Base-by-base conservation (phyloP, 2,329 filamentous ascomycete genomes). In the Ascochyta fabae region DNA sequence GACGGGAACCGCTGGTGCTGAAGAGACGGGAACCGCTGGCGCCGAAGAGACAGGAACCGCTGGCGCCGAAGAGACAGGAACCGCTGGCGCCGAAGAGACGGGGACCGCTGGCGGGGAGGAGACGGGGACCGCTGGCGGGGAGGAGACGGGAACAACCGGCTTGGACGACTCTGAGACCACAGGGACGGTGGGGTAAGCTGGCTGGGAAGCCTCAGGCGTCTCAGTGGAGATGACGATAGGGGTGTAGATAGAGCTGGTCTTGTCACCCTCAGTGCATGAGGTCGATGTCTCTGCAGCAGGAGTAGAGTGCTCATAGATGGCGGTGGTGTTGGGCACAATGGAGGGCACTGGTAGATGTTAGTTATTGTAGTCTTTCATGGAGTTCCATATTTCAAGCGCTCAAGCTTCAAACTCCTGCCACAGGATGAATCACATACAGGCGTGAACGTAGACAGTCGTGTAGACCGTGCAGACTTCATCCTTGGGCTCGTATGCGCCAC, bases 381-480 rank as follows among this genome's bases (percentile, higher is more conserved):
- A 27, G 2, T 33, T 6, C 12, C 1, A 13, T 33, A 1, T n/a
- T 43, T 24, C 23, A 5, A 15, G 29, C 3, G 10, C 19, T 15
- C 24, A 16, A 31, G 13, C 13, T 6, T 15, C 13, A 26, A 42
- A 9, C n/a, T 29, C 35, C 16, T 33, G 15, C 15, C 26, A 6
- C 19, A 8, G 19, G 24, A 45, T 43, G 6, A 44, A 33, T 45
- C 19, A 79, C 79, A 66, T 71, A 90, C 88, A 79, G 40, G 65
- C 65, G 26, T 66, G 65, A 34, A 71, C 68, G 49, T 74, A 74
- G 50, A 73, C 69, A 75, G 84, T 84, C 78, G 87, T 89, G 80
- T 89, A 86, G 74, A 90, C 92, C 63, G 84, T 88, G 84, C 90
- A 94, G 60, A 83, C 83, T 74, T 89, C 92, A 49, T 78, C 75